Conservation (phyloP, 306 rosid species). For the Glycine soja region DNA sequence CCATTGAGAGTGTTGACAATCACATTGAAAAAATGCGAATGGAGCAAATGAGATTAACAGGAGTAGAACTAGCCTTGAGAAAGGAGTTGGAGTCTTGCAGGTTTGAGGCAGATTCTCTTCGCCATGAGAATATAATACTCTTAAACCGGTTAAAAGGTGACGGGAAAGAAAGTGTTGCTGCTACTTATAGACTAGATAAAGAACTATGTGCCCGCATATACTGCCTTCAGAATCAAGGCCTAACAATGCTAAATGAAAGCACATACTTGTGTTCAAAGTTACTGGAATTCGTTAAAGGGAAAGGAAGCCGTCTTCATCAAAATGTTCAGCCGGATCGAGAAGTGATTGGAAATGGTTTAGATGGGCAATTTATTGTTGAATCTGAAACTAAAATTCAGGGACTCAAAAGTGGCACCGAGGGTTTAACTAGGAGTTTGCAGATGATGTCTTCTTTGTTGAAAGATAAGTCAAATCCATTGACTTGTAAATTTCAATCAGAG, state of each 20-base stretch:
- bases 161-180: slow-evolving; percentile 67
- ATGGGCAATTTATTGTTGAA: slow-evolving; percentile 75
- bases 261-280: slow-evolving; percentile 68
- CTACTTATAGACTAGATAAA: slow-evolving; percentile 77
- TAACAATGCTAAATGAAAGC: slow-evolving; percentile 78
- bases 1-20: slow-evolving; percentile 66
- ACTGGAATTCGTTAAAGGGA: slow-evolving; percentile 68
- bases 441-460: slow-evolving; percentile 72
- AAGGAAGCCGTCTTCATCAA: slow-evolving; percentile 53
- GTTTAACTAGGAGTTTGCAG: slow-evolving; percentile 82
- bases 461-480: slow-evolving; percentile 66
- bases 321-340: slow-evolving; percentile 52
- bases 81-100: slow-evolving; percentile 77
- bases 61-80: slow-evolving; percentile 80
- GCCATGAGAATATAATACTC: slow-evolving; percentile 81
- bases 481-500: slow-evolving; percentile 55
- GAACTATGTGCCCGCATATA: slow-evolving; percentile 72
- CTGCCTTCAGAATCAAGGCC: slow-evolving; percentile 87
- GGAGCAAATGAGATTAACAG: slow-evolving; percentile 87
- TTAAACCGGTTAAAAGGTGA: slow-evolving; percentile 76
- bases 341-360: slow-evolving; percentile 58
- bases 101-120: slow-evolving; percentile 88
- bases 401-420: slow-evolving; percentile 72
- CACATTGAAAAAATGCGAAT: slow-evolving; percentile 66
- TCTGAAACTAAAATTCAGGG: slow-evolving; percentile 80